Percentiles rank a stretch among this genome's conserved stretches.
Evolutionary conservation across 129 eudicot genomes (phyloP).

Genomic region (Saposhnikovia divaricata): DNA sequence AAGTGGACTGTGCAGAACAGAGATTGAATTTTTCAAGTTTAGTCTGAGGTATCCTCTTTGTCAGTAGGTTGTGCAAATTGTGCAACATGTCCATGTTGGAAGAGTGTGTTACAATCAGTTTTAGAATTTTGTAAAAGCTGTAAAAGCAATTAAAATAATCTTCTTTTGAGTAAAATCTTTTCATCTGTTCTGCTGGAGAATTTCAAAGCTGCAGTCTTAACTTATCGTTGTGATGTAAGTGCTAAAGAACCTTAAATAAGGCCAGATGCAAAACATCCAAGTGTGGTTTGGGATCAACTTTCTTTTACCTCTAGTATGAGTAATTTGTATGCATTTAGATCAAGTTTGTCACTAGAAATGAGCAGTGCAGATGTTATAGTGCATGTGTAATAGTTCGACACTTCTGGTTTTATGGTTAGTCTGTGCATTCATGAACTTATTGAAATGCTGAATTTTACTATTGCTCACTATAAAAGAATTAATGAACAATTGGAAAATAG

Average conservation of each 20-base stretch:
- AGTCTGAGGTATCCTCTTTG: background rate
- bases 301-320: background rate
- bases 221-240: background rate
- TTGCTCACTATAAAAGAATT: background rate
- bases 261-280: background rate
- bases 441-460: background rate
- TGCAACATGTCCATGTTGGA: background rate
- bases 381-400: background rate
- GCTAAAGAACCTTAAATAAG: background rate
- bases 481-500: background rate
- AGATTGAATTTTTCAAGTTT: too few relatives aligned
- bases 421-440: background rate
- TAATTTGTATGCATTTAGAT: background rate
- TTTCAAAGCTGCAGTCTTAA: background rate
- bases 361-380: background rate
- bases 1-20: background rate
- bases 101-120: background rate
- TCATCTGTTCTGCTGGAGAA: background rate
- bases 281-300: background rate
- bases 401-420: background rate
- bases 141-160: background rate
- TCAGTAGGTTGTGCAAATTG: background rate
- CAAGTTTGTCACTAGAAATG: background rate
- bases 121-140: background rate
- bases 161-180: background rate